Conservation (phyloP, 306 rosid species). For the Casuarina glauca region DNA sequence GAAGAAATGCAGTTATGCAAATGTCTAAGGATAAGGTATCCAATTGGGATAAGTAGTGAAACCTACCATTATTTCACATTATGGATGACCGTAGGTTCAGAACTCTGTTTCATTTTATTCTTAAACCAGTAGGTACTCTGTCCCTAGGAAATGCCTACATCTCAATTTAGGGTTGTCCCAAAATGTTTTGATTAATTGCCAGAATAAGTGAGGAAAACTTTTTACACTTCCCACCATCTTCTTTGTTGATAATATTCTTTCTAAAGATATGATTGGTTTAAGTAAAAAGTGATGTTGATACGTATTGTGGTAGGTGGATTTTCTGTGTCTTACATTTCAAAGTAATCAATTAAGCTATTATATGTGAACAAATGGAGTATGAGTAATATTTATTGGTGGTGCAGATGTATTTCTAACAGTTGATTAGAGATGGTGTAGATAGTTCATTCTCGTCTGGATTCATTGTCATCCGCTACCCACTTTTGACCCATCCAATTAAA, state of each 20-base stretch:
- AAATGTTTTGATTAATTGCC: no score
- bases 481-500: neutral
- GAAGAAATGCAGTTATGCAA: conserved; percentile 75
- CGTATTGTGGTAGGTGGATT: no score
- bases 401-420: neutral
- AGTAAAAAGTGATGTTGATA: no score
- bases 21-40: conserved; percentile 57
- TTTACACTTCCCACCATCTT: no score
- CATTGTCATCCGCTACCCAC: neutral
- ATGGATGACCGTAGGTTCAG: neutral
- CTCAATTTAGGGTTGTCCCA: no score
- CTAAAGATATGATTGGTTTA: no score
- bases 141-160: neutral
- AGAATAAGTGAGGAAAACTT: no score
- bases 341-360: no score
- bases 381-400: neutral
- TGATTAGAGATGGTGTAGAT: neutral
- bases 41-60: conserved; percentile 8
- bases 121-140: neutral
- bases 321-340: no score
- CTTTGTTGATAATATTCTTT: no score
- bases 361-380: neutral
- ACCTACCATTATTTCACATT: neutral
- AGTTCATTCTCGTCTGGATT: neutral
- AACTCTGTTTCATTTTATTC: conserved; percentile 7